Percentiles rank a stretch among this genome's conserved stretches.
phyloP scores from a whole-genome alignment of 345 rosid species.

The Aquilaria sinensis region DNA sequence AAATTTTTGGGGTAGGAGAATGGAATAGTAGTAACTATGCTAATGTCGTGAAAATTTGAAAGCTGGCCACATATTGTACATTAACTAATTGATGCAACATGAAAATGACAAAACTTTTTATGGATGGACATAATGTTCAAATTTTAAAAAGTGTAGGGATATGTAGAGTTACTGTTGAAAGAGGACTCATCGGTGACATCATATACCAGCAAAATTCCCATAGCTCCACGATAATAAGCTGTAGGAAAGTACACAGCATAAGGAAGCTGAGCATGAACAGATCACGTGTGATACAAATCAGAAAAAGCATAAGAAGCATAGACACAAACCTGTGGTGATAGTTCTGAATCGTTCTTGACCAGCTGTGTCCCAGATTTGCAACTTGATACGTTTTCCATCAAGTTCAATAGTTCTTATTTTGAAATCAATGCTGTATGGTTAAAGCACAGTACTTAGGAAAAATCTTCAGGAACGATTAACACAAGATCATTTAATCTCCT shows the following conservation, averaged over 20 bases:
- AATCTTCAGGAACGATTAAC: neutral
- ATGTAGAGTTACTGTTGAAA: conserved; percentile 48
- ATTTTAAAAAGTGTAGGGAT: too few species aligned
- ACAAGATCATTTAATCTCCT: neutral
- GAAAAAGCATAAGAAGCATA: neutral
- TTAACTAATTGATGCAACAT: too few species aligned
- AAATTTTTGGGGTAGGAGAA: too few species aligned
- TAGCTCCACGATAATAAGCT: conserved; percentile 85
- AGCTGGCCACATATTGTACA: too few species aligned
- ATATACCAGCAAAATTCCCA: conserved; percentile 80
- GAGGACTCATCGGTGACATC: conserved; percentile 83
- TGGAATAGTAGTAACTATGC: too few species aligned
- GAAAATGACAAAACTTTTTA: too few species aligned
- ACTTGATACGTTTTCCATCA: conserved; percentile 85
- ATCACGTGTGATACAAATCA: neutral
- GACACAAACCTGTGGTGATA: conserved; percentile 60
- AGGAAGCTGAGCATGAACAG: conserved; percentile 6
- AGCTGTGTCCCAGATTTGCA: conserved; percentile 98
- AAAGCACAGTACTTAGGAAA: conserved; percentile 2
- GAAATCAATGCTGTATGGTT: conserved; percentile 73
- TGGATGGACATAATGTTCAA: too few species aligned
- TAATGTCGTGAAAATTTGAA: too few species aligned
- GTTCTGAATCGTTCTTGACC: conserved; percentile 95
- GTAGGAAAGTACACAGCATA: conserved; percentile 12
- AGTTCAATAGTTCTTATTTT: conserved; percentile 95